phyloP scores from a whole-genome alignment of 1,139 yeast species.

The Geotrichum histeridarum region DNA sequence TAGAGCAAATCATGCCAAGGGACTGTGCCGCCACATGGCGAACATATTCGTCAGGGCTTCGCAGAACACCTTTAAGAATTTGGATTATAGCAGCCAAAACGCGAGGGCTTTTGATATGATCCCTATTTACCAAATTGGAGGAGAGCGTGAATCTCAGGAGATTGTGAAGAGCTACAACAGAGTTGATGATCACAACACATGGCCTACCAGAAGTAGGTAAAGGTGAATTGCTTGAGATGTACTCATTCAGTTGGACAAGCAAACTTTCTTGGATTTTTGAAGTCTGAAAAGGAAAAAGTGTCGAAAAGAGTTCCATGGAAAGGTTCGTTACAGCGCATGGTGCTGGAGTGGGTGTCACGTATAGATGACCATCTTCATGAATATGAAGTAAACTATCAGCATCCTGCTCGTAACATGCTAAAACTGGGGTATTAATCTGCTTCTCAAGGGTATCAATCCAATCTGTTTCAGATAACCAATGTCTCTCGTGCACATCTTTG shows the following conservation, averaged over 20 bases:
- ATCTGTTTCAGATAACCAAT: constrained; percentile 32
- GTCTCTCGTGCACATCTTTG: constrained; percentile 25
- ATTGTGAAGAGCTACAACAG: constrained; percentile 60
- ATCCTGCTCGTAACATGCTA: constrained; percentile 30
- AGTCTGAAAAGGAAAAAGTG: constrained; percentile 68
- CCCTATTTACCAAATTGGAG: constrained; percentile 17
- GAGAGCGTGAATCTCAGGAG: constrained; percentile 38
- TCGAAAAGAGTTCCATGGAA: constrained; percentile 70
- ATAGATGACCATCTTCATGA: constrained; percentile 13
- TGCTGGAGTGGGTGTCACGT: constrained; percentile 27
- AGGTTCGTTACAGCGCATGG: constrained; percentile 57
- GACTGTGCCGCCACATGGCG: constrained; percentile 59
- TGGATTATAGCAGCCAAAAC: constrained; percentile 52
- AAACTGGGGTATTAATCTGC: constrained; percentile 25
- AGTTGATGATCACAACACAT: constrained; percentile 54
- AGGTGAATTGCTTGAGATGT: constrained; percentile 32
- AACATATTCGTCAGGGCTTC: constrained; percentile 30
- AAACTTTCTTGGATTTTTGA: constrained; percentile 79
- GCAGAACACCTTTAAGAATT: constrained; percentile 49
- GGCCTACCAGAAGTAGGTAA: constrained; percentile 10
- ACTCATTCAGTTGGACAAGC: constrained; percentile 68
- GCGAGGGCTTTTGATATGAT: constrained; percentile 25
- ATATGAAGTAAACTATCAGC: constrained; percentile 23
- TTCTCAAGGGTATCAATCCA: constrained; percentile 26
- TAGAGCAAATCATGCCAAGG: constrained; percentile 55